phyloP scores from a whole-genome alignment of 2,329 filamentous ascomycete genomes.

The Calonectria montana region DNA sequence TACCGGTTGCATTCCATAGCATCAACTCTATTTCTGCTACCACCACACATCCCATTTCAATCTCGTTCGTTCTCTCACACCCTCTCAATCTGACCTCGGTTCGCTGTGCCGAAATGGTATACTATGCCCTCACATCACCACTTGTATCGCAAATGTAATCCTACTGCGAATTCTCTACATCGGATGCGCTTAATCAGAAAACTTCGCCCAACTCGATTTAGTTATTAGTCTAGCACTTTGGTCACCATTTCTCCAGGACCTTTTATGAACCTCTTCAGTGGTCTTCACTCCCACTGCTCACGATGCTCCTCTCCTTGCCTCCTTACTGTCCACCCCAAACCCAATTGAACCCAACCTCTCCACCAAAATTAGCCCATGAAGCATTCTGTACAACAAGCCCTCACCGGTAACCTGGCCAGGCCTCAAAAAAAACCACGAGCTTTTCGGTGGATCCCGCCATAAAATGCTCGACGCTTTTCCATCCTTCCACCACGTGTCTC shows the following conservation, averaged over 20 bases:
- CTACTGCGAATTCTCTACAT: background rate
- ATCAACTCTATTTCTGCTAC: background rate
- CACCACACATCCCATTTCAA: background rate
- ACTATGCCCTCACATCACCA: background rate
- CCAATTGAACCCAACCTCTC: background rate
- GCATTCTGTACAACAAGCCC: background rate
- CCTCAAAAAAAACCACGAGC: background rate
- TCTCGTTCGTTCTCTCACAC: background rate
- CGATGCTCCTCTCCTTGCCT: background rate
- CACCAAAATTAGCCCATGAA: background rate
- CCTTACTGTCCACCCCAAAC: too few species aligned
- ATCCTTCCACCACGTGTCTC: conserved; percentile 19
- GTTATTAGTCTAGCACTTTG: too few species aligned
- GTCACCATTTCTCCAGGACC: background rate
- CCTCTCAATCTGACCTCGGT: background rate
- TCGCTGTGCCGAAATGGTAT: background rate
- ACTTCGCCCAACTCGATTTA: too few species aligned
- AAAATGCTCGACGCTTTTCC: background rate
- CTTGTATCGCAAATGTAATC: background rate
- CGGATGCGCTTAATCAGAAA: background rate
- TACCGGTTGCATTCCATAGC: background rate
- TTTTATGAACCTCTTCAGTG: background rate
- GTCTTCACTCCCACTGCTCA: background rate
- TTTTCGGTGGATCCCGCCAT: conserved; percentile 2
- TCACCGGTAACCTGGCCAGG: background rate